Evolutionary conservation across 75 land plant genomes (phyloP), one percentile per base, ranked within the genome.

Genomic region (Selaginella moellendorffii): DNA sequence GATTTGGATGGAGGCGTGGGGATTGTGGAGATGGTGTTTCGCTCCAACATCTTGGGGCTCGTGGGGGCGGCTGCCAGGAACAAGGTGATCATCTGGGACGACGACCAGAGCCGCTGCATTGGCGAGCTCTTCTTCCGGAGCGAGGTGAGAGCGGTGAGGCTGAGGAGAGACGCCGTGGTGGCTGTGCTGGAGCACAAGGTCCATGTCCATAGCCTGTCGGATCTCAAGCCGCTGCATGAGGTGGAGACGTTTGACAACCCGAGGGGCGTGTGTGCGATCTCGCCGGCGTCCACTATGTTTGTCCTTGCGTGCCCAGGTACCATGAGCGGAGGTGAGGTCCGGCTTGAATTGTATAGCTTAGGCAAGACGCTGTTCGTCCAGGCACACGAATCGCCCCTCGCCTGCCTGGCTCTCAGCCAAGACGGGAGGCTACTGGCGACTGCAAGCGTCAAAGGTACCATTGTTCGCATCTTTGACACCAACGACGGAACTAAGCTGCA

Each of bases 11-110:
- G 12, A 19, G 20, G 67, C 24, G 42, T 66, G n/a, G 68, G 20
- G 18, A 10, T 52, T 20, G 62, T 66, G 19, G 68, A 66, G 63
- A 26, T 66, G 62, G 27, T 66, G 64, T 66, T 66, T 24, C 25
- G 68, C 1, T 66, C 27, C 27, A 52, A 53, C 58, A 51, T 66
- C 8, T 22, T 66, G 62, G 68, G 59, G 2, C 54, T 66, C 1
- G 68, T 66, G 21, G 68, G 68, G 1, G 68, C 27, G 46, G 68
- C 59, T 52, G 24, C 2, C 1, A 26, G 28, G 14, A 66, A 66
- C 28, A 66, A 66, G 63, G 68, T 66, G 21, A 53, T 66, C 52
- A 66, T 66, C 9, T 66, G 68, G 68, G 68, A 66, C 20, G 68
- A 66, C 21, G 52, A 66, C 28, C 68, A 66, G 24, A 52, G 8